A percentile compares a stretch with the other conserved stretches of the same genome.
Evolutionary conservation across 352 stramenopile genomes (phyloP).

Genomic region (Pythium dissotocum): DNA sequence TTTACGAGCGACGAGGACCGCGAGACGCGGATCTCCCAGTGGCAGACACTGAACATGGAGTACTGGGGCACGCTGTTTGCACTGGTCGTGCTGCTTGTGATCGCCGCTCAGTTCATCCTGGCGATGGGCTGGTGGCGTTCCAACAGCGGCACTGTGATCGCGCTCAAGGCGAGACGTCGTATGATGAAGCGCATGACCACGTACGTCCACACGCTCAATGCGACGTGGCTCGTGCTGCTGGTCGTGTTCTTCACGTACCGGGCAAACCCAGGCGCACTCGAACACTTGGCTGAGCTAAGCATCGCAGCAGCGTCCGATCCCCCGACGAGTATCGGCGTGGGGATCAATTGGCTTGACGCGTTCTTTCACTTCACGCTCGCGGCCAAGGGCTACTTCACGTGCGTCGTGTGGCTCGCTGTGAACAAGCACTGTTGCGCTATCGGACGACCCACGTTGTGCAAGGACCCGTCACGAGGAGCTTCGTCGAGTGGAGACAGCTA

Average conservation of each 20-base stretch:
- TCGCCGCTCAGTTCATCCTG: slow-evolving; percentile 60
- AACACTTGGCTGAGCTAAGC: slow-evolving; percentile 29
- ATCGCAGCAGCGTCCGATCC: neutral
- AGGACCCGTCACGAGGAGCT: neutral
- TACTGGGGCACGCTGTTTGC: slow-evolving; percentile 63
- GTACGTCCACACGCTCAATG: slow-evolving; percentile 71
- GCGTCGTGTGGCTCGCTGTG: slow-evolving; percentile 63
- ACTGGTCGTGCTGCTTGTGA: slow-evolving; percentile 58
- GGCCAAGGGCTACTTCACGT: slow-evolving; percentile 63
- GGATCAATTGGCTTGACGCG: slow-evolving; percentile 43
- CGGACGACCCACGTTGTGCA: slow-evolving; percentile 15
- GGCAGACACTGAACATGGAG: slow-evolving; percentile 56
- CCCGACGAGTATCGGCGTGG: slow-evolving; percentile 1
- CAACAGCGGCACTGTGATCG: slow-evolving; percentile 76
- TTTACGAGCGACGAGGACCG: slow-evolving; percentile 30
- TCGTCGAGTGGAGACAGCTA: slow-evolving; percentile 3
- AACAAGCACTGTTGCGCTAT: slow-evolving; percentile 64
- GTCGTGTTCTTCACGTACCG: slow-evolving; percentile 68
- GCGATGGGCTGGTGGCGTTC: slow-evolving; percentile 72
- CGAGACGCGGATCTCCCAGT: slow-evolving; percentile 40
- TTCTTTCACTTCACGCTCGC: slow-evolving; percentile 64
- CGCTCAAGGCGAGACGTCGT: slow-evolving; percentile 58
- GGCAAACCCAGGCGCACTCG: slow-evolving; percentile 40
- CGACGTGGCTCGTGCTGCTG: slow-evolving; percentile 60
- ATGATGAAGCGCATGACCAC: slow-evolving; percentile 79